Percentiles rank a stretch among this genome's conserved stretches.
phyloP scores from a whole-genome alignment of 805 yeast genomes.

The Candida maltosa region DNA sequence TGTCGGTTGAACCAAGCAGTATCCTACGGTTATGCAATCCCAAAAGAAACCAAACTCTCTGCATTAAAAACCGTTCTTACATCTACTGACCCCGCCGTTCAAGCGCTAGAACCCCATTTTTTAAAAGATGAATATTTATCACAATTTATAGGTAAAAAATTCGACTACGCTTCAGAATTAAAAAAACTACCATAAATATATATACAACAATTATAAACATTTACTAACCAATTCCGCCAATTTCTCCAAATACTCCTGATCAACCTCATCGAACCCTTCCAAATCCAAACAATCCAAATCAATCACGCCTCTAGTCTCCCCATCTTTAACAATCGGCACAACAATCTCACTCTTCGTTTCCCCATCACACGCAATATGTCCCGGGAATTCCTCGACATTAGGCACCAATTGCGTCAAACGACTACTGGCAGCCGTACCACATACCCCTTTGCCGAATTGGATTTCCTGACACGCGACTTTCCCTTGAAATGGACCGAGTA shows the following conservation, averaged over 20 bases:
- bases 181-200: too few species aligned
- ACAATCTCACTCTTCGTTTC: slow-evolving; percentile 92
- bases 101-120: too few species aligned
- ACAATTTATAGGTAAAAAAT: too few species aligned
- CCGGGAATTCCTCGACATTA: slow-evolving; percentile 77
- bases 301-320: slow-evolving; percentile 63
- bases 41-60: too few species aligned
- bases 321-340: slow-evolving; percentile 61
- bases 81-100: too few species aligned
- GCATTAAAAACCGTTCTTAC: too few species aligned
- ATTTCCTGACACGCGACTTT: slow-evolving; percentile 93
- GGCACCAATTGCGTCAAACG: slow-evolving; percentile 68
- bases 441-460: slow-evolving; percentile 78
- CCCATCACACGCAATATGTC: slow-evolving; percentile 97
- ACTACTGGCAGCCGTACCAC: slow-evolving; percentile 76
- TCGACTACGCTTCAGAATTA: too few species aligned
- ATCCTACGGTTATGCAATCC: too few species aligned
- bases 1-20: too few species aligned
- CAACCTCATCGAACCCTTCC: slow-evolving; percentile 67
- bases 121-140: too few species aligned
- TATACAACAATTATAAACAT: slow-evolving; percentile 47
- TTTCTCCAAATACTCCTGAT: slow-evolving; percentile 54
- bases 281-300: slow-evolving; percentile 76
- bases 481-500: slow-evolving; percentile 93
- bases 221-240: slow-evolving; percentile 52